phyloP scores from a whole-genome alignment of 78 protist genomes.

The Thecamonas trahens region DNA sequence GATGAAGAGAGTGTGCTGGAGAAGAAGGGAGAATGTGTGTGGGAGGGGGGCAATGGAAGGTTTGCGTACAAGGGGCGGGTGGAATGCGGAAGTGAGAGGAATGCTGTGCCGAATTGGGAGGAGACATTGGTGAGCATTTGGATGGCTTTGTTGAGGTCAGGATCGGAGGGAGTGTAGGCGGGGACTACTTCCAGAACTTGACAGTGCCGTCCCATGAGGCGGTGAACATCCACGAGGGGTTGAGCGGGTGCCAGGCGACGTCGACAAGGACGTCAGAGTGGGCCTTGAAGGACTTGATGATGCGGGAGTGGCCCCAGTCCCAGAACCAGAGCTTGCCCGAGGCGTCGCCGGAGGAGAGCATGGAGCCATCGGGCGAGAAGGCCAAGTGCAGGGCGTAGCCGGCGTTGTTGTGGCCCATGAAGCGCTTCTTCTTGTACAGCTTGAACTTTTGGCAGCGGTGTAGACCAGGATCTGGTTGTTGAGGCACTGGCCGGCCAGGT shows the following conservation, averaged over 20 bases:
- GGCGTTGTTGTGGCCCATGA: conserved; percentile 75
- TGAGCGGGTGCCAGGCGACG: conserved; percentile 85
- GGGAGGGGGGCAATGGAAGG: too few species aligned
- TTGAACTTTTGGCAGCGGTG: conserved; percentile 60
- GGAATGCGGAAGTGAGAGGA: too few species aligned
- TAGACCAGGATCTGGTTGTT: conserved; percentile 87
- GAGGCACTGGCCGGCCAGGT: conserved; percentile 70
- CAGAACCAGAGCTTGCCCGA: conserved; percentile 85
- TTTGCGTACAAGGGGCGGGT: too few species aligned
- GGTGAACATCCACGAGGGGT: conserved; percentile 70
- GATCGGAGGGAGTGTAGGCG: too few species aligned
- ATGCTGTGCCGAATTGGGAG: too few species aligned
- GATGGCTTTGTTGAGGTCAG: too few species aligned
- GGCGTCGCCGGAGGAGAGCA: conserved; percentile 77
- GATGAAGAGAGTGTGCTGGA: too few species aligned
- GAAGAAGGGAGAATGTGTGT: too few species aligned
- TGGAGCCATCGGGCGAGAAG: conserved; percentile 89
- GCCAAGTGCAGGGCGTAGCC: conserved; percentile 82
- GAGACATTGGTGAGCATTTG: background rate
- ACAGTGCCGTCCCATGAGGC: conserved; percentile 87
- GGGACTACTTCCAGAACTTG: conserved; percentile 59
- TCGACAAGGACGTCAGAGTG: conserved; percentile 80
- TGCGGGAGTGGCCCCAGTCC: conserved; percentile 87
- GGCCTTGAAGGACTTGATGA: conserved; percentile 55
- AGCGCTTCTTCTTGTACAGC: conserved; percentile 65